Percentiles rank a stretch among this genome's conserved stretches.
Evolutionary conservation across 345 rosid genomes (phyloP).

Genomic region (Cochlearia excelsa): DNA sequence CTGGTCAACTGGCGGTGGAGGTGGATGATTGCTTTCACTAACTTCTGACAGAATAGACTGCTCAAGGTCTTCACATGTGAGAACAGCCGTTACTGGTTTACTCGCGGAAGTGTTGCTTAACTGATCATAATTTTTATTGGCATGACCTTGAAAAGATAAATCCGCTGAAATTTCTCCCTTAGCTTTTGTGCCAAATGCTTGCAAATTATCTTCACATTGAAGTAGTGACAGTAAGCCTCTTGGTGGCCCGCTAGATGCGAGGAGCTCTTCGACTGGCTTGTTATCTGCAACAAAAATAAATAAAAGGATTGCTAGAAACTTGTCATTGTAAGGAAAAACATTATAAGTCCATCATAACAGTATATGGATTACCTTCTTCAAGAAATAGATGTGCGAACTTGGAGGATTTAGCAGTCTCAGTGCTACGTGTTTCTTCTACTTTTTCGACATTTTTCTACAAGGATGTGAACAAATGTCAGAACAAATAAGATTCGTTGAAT

Average conservation of each 20-base stretch:
- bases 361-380: constrained; percentile 66
- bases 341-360: not conserved
- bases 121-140: constrained; percentile 39
- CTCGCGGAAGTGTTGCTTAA: constrained; percentile 26
- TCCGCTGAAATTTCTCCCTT: constrained; percentile 29
- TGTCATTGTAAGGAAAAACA: not conserved
- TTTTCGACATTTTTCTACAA: constrained; percentile 50
- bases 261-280: constrained; percentile 50
- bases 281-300: constrained; percentile 48
- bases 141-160: constrained; percentile 43
- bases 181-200: constrained; percentile 45
- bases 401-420: constrained; percentile 58
- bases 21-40: constrained; percentile 42
- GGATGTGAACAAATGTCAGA: constrained; percentile 24
- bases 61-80: constrained; percentile 99
- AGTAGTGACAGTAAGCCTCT: constrained; percentile 71
- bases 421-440: constrained; percentile 46
- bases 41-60: constrained; percentile 80
- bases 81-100: constrained; percentile 47
- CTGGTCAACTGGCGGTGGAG: constrained; percentile 38
- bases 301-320: not conserved
- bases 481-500: not conserved
- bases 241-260: constrained; percentile 42
- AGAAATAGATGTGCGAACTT: constrained; percentile 83
- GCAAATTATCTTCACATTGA: constrained; percentile 63